Evolutionary conservation across 176 grass and related monocot species (phyloP).

Genomic region (Carex scoparia): DNA sequence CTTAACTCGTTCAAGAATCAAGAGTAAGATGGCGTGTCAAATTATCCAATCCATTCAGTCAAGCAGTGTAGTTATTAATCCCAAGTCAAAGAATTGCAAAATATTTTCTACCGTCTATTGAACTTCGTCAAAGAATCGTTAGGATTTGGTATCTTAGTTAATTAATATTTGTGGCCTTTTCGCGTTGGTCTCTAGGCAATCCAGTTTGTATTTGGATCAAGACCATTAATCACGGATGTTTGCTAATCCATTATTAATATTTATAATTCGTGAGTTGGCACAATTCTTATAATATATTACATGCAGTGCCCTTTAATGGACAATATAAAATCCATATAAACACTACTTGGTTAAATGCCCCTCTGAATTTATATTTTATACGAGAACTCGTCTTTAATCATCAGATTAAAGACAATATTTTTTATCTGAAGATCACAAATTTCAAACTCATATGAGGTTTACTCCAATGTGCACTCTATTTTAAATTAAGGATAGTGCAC

Average conservation of each 20-base stretch:
- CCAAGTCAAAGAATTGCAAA: no score
- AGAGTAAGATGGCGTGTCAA: not conserved
- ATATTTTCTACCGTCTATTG: not conserved
- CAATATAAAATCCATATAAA: not conserved
- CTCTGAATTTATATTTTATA: no score
- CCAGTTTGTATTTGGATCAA: not conserved
- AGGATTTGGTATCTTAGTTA: not conserved
- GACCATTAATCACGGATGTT: not conserved
- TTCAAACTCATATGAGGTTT: no score
- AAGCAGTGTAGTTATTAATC: no score
- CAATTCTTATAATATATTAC: not conserved
- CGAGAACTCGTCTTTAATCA: no score
- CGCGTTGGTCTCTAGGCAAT: not conserved
- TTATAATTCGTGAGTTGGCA: not conserved
- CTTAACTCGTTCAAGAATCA: not conserved
- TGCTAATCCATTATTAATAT: not conserved
- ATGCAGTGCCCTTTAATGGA: not conserved
- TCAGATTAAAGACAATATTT: no score
- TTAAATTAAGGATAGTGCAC: no score
- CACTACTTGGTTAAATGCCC: no score
- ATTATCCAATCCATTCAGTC: no score
- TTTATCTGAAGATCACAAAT: no score
- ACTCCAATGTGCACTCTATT: no score
- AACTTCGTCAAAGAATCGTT: not conserved
- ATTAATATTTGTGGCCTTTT: not conserved